Percentiles rank a stretch among this genome's conserved stretches.
These are phyloP conservation scores for Termitomyces bulborhizus DNA, from an alignment of 768 basidiomycete species.

Conservation along the genomic window DNA sequence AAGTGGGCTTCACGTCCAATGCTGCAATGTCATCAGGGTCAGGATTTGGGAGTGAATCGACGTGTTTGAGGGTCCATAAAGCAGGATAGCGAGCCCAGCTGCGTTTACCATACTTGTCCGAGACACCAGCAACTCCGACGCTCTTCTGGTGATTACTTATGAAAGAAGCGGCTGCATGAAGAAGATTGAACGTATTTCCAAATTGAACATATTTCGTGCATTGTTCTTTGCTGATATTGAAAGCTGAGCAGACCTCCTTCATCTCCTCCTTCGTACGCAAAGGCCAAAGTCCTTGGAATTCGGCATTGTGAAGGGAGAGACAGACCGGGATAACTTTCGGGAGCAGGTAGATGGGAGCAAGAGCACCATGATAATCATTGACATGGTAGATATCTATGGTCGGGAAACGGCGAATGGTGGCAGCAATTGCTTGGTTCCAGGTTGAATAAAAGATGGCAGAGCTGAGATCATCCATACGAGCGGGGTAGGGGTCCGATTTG, in stretches of 20 bases:
- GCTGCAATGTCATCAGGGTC: conserved; percentile 95
- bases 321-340: conserved; percentile 89
- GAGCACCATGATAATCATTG: conserved; percentile 93
- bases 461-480: conserved; percentile 94
- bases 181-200: conserved; percentile 94
- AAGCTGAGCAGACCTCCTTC: conserved; percentile 97
- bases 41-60: conserved; percentile 92
- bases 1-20: conserved; percentile 71
- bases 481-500: conserved; percentile 92
- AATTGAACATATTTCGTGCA: conserved; percentile 98
- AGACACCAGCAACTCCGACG: conserved; percentile 92
- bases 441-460: conserved; percentile 98
- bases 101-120: conserved; percentile 96
- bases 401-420: conserved; percentile 80
- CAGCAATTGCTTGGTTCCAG: conserved; percentile 96
- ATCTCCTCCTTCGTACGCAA: conserved; percentile 96
- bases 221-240: conserved; percentile 94
- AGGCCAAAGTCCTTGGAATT: conserved; percentile 97
- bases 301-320: conserved; percentile 92
- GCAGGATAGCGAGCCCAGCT: conserved; percentile 97
- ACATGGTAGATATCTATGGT: conserved; percentile 92
- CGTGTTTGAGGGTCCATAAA: conserved; percentile 92
- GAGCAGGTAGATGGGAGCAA: conserved; percentile 85
- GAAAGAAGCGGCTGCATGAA: conserved; percentile 90
- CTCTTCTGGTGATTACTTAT: conserved; percentile 92